Conservation (phyloP, 192 early-diverging fungal genomes). For the Pilaira anomala region DNA sequence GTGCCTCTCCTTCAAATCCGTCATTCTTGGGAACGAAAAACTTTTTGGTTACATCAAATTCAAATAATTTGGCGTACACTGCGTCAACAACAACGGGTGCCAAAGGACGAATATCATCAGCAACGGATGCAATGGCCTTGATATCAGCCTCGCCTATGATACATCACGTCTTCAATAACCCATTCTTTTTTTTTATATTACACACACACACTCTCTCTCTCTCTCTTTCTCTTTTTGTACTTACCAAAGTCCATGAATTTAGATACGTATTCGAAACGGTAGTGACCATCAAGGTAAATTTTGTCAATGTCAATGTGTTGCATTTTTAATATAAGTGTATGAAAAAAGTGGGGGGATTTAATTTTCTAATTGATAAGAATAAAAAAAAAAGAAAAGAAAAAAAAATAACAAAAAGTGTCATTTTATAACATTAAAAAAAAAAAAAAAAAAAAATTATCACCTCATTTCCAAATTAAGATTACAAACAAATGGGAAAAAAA, state of each 20-base stretch:
- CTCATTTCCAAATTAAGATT: slow-evolving; percentile 10
- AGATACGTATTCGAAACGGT: slow-evolving; percentile 78
- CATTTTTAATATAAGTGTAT: slow-evolving; percentile 23
- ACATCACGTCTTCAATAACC: slow-evolving; percentile 32
- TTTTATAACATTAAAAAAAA: background rate
- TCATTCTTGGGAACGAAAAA: slow-evolving; percentile 66
- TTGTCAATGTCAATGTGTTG: slow-evolving; percentile 62
- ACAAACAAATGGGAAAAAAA: slow-evolving; percentile 6
- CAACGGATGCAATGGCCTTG: slow-evolving; percentile 65
- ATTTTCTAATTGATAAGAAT: background rate
- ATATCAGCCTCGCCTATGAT: slow-evolving; percentile 48
- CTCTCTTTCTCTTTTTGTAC: background rate
- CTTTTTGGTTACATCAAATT: slow-evolving; percentile 73
- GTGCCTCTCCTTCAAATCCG: slow-evolving; percentile 47
- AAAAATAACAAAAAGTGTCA: background rate
- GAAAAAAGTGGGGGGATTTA: background rate
- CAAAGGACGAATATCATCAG: slow-evolving; percentile 56
- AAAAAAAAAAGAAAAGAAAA: background rate
- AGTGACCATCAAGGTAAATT: slow-evolving; percentile 69
- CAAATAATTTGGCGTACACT: slow-evolving; percentile 69
- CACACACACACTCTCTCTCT: no score
- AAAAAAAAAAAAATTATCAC: slow-evolving; percentile 2
- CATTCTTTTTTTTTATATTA: background rate
- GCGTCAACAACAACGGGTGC: slow-evolving; percentile 75
- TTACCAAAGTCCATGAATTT: slow-evolving; percentile 70